Conservation (phyloP, 371 early-diverging fungal species). For the Mucor circinelloides region DNA sequence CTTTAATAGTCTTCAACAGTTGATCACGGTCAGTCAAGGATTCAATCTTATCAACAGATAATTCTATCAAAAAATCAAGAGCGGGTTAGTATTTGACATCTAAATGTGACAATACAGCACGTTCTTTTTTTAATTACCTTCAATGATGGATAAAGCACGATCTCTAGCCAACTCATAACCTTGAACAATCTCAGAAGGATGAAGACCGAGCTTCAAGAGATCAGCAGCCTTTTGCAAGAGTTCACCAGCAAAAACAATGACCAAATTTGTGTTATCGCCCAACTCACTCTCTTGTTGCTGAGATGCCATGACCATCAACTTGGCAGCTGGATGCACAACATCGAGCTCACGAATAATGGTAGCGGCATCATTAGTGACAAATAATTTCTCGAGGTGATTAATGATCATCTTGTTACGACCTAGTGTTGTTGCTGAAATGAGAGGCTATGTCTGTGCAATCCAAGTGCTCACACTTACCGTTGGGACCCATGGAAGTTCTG, state of each 20-base stretch:
- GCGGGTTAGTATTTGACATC: neutral
- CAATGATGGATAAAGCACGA: slow-evolving; percentile 82
- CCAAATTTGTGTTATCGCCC: slow-evolving; percentile 96
- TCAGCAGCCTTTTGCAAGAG: slow-evolving; percentile 92
- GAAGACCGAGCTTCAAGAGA: slow-evolving; percentile 92
- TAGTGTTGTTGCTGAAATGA: slow-evolving; percentile 20
- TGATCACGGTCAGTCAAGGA: slow-evolving; percentile 58
- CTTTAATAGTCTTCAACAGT: slow-evolving; percentile 71
- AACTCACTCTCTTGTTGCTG: slow-evolving; percentile 99
- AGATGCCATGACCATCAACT: slow-evolving; percentile 94
- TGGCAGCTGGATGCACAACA: slow-evolving; percentile 98
- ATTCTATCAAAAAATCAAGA: slow-evolving; percentile 46
- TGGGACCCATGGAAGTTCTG: slow-evolving; percentile 95
- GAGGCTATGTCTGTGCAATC: neutral
- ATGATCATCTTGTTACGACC: slow-evolving; percentile 99
- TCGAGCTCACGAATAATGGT: slow-evolving; percentile 98
- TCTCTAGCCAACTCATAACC: slow-evolving; percentile 91
- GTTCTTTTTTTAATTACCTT: slow-evolving; percentile 54
- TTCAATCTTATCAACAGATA: slow-evolving; percentile 69
- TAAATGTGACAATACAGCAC: neutral
- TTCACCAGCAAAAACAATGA: slow-evolving; percentile 94
- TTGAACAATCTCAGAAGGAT: slow-evolving; percentile 92
- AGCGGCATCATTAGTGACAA: slow-evolving; percentile 99
- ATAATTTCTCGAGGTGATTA: slow-evolving; percentile 96
- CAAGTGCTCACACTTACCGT: slow-evolving; percentile 65